phyloP scores from a whole-genome alignment of 2,329 filamentous ascomycete species.

The Cadophora gregata region DNA sequence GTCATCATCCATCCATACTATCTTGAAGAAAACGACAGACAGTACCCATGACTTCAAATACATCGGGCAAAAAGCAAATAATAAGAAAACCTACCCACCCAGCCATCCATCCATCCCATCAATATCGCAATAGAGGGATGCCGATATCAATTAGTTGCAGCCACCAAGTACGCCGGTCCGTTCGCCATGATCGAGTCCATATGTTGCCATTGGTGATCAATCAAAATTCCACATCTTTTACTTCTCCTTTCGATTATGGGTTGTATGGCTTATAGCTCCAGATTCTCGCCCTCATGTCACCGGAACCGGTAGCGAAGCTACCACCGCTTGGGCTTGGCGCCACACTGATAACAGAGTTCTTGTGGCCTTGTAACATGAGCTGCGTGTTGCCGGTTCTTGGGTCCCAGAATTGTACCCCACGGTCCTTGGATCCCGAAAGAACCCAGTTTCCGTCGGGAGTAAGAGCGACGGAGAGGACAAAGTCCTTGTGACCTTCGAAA shows the following conservation, averaged over 20 bases:
- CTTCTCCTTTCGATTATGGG: neutral
- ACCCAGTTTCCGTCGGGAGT: slow-evolving; percentile 96
- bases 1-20: neutral
- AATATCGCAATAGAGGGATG: neutral
- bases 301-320: slow-evolving; percentile 94
- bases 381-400: slow-evolving; percentile 91
- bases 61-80: slow-evolving; percentile 14
- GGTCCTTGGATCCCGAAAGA: slow-evolving; percentile 94
- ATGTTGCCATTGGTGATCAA: slow-evolving; percentile 11
- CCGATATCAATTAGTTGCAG: neutral
- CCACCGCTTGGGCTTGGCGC: slow-evolving; percentile 85
- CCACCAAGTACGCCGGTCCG: slow-evolving; percentile 18
- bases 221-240: neutral
- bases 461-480: slow-evolving; percentile 92
- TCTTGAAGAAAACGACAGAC: neutral
- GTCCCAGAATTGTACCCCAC: slow-evolving; percentile 99
- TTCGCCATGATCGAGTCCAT: slow-evolving; percentile 17
- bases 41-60: slow-evolving; percentile 2
- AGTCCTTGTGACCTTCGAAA: slow-evolving; percentile 98
- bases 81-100: slow-evolving; percentile 9
- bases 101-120: neutral
- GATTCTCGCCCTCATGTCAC: slow-evolving; percentile 96
- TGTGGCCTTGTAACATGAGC: slow-evolving; percentile 98
- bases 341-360: slow-evolving; percentile 98
- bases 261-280: slow-evolving; percentile 74